Conservation (phyloP, 495 filamentous ascomycete species). For the Chaetomium tenue region DNA sequence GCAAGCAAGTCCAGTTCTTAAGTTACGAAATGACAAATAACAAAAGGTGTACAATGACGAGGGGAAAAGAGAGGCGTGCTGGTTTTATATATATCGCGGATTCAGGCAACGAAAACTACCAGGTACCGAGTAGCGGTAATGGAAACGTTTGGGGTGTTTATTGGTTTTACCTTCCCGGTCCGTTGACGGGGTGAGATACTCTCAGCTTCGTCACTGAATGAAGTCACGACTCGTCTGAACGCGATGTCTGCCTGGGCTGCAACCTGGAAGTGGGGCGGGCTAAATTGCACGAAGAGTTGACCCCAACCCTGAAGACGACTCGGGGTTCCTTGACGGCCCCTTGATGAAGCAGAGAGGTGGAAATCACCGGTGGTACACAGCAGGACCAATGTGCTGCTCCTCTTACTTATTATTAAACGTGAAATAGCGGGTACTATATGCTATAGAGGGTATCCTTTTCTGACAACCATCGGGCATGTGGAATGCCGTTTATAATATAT, state of each 20-base stretch:
- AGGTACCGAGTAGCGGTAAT: background rate
- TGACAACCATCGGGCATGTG: background rate
- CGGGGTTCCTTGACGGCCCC: too few relatives aligned
- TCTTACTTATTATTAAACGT: background rate
- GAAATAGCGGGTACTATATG: background rate
- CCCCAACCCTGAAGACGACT: constrained; percentile 21
- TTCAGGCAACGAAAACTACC: background rate
- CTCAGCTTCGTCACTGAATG: background rate
- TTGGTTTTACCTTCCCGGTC: background rate
- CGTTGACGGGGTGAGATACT: background rate
- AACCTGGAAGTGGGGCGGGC: constrained; percentile 5
- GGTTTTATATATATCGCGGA: background rate
- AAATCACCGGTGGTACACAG: too few relatives aligned
- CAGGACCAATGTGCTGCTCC: too few relatives aligned
- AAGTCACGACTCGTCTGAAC: background rate
- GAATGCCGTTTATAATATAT: background rate
- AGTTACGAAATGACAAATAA: background rate
- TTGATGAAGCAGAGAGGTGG: too few relatives aligned
- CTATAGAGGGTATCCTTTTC: background rate
- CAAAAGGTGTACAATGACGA: background rate
- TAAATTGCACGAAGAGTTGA: background rate
- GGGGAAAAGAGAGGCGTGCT: background rate
- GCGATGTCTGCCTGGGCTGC: constrained; percentile 3
- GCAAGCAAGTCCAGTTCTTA: background rate
- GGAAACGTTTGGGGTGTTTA: background rate